phyloP scores from a whole-genome alignment of 2,329 filamentous ascomycete species.

The Claviceps citrina region DNA sequence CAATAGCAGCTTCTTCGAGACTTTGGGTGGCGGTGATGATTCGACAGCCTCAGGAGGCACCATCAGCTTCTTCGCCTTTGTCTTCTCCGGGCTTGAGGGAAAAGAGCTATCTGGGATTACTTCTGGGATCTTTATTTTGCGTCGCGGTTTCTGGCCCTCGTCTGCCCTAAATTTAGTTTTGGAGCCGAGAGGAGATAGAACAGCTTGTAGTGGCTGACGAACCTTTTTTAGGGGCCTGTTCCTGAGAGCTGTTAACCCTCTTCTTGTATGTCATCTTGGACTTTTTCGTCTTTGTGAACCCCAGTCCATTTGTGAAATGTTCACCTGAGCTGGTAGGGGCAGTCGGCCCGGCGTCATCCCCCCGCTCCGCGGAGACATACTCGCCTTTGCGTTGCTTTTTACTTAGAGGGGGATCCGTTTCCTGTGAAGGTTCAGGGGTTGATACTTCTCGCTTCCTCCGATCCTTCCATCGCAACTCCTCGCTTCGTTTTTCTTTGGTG shows the following conservation, averaged over 20 bases:
- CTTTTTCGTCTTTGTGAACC: constrained; percentile 11
- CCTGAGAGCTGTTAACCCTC: constrained; percentile 10
- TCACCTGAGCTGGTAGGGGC: constrained; percentile 9
- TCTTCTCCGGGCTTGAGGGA: constrained; percentile 4
- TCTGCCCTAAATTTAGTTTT: not conserved
- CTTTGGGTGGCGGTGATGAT: constrained; percentile 1
- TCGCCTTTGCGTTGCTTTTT: constrained; percentile 6
- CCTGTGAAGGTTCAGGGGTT: not conserved
- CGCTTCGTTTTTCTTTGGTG: not conserved
- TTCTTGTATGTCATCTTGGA: constrained; percentile 15
- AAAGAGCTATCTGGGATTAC: constrained; percentile 1
- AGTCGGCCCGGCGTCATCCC: not conserved
- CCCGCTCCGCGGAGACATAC: not conserved
- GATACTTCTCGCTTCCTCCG: constrained; percentile 5
- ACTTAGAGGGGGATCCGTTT: not conserved
- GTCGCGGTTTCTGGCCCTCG: not conserved
- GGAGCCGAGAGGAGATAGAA: not conserved
- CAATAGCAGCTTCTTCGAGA: constrained; percentile 2
- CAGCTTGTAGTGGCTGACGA: not conserved
- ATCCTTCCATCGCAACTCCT: constrained; percentile 1
- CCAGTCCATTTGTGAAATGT: constrained; percentile 12
- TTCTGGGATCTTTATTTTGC: constrained; percentile 4
- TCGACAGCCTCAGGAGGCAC: not conserved
- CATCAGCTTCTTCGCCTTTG: not conserved
- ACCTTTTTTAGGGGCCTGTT: constrained; percentile 8